Base-by-base conservation (phyloP, 2,329 filamentous ascomycete species). In the Albophoma yamanashiensis region DNA sequence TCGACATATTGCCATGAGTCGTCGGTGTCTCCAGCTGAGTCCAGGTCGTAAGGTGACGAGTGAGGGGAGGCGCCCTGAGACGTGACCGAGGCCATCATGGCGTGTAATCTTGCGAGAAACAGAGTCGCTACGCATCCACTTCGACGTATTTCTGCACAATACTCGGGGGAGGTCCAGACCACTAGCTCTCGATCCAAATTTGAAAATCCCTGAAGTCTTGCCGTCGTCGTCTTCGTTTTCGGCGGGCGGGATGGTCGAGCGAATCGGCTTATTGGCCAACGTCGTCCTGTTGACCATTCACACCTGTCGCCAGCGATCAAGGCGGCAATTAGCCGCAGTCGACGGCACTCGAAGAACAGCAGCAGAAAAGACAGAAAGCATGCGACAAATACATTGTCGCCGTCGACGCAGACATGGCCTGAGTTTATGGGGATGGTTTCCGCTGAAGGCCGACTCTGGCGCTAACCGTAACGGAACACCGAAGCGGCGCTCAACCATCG, bases 1-100 rank as follows among this genome's bases (percentile, higher is more conserved):
- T 76, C 73, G 61, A 78, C 67, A 53, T 75, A 74, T 57, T 78
- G 74, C 77, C 78, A 79, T 58, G 76, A 74, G 59, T 79, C 77
- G 47, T 80, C 77, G 5, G 70, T 66, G 31, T 77, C 75, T 62
- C 69, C 69, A 12, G 65, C 68, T 8, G 73, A 71, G 42, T 77
- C 74, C 58, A 74, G 72, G 59, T 77, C 76, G 67, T 74, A 76
- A 22, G 69, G 69, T 9, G 76, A 75, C 5, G 68, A 66, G 40
- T 74, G 71, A 38, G 77, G 74, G 27, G 76, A 77, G 1, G 69
- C 65, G 55, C 67, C 69, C 25, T 71, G 70, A 11, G 76, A 76
- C 17, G 73, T 70, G 12, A 77, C 69, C 11, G 76, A 78, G 39
- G 75, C 70, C 73, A 76, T 57, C 25, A 6, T 36, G 20, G 31